These are phyloP conservation scores for Knufia petricola DNA, from an alignment of 2,329 filamentous ascomycete genomes.

Conservation along the genomic window DNA sequence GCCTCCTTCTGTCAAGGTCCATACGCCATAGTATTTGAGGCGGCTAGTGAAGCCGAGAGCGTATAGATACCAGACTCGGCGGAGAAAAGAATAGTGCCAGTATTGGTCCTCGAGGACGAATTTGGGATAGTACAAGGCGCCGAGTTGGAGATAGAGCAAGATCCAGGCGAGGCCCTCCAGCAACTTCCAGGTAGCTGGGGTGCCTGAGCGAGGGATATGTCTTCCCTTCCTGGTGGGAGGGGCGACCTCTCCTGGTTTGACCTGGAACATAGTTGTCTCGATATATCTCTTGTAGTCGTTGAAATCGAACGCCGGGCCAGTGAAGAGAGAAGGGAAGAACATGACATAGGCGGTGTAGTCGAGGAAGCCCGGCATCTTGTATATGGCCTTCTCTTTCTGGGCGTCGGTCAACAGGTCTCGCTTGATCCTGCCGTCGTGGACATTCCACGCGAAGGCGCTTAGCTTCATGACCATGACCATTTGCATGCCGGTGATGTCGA, in stretches of 20 bases:
- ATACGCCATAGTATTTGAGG: constrained; percentile 94
- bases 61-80: constrained; percentile 69
- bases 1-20: constrained; percentile 83
- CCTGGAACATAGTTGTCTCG: constrained; percentile 86
- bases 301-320: constrained; percentile 88
- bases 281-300: constrained; percentile 88
- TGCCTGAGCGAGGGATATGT: constrained; percentile 83
- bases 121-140: constrained; percentile 54
- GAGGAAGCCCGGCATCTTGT: constrained; percentile 61
- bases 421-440: constrained; percentile 79
- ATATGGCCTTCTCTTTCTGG: constrained; percentile 73
- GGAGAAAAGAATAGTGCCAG: constrained; percentile 57
- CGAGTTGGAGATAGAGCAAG: constrained; percentile 63
- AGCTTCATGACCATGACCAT: constrained; percentile 99
- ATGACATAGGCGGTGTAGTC: constrained; percentile 86
- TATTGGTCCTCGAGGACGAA: constrained; percentile 58
- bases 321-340: constrained; percentile 88
- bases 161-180: constrained; percentile 69
- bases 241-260: constrained; percentile 68
- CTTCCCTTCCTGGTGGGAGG: constrained; percentile 81
- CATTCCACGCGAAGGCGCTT: constrained; percentile 93
- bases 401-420: constrained; percentile 72
- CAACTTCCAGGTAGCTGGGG: constrained; percentile 71
- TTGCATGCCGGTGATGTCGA: constrained; percentile 89
- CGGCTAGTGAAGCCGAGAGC: constrained; percentile 74